A percentile compares a stretch with the other conserved stretches of the same genome.
phyloP scores from a whole-genome alignment of 169 alveolate species.

The Cryptosporidium bovis region DNA sequence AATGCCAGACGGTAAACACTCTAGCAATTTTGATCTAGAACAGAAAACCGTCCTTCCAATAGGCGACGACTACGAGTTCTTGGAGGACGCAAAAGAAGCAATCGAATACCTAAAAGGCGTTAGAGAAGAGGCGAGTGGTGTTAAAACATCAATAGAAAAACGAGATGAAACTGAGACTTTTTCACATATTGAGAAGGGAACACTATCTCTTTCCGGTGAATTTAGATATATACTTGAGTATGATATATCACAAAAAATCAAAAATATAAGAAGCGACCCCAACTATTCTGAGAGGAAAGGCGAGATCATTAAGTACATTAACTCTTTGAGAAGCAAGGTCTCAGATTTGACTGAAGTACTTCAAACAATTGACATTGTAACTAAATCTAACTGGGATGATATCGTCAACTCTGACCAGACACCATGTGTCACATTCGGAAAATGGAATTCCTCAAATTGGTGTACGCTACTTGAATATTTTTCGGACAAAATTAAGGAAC shows the following conservation, averaged over 20 bases:
- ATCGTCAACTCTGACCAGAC: conserved; percentile 1
- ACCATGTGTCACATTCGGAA: conserved; percentile 26
- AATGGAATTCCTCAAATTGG: conserved; percentile 72
- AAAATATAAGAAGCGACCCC: conserved; percentile 14
- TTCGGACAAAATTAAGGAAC: not conserved
- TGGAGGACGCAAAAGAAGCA: conserved; percentile 26
- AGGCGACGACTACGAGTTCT: not conserved
- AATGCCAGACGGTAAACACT: not conserved
- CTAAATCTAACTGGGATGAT: conserved; percentile 13
- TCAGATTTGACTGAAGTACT: not conserved
- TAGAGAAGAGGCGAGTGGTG: conserved; percentile 34
- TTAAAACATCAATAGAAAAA: not conserved
- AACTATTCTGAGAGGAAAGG: conserved; percentile 10
- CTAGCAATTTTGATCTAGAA: not conserved
- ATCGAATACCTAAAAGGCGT: conserved; percentile 43
- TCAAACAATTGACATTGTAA: conserved; percentile 19
- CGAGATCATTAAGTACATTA: conserved; percentile 11
- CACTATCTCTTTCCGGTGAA: not conserved
- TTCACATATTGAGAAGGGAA: not conserved
- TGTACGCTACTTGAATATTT: conserved; percentile 44
- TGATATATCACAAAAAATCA: not conserved
- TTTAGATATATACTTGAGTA: conserved; percentile 19
- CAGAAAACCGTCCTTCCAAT: conserved; percentile 10
- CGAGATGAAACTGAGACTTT: not conserved
- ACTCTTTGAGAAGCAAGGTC: not conserved